Evolutionary conservation across 495 filamentous ascomycete species (phyloP).

Genomic region (Cercophora newfieldiana): DNA sequence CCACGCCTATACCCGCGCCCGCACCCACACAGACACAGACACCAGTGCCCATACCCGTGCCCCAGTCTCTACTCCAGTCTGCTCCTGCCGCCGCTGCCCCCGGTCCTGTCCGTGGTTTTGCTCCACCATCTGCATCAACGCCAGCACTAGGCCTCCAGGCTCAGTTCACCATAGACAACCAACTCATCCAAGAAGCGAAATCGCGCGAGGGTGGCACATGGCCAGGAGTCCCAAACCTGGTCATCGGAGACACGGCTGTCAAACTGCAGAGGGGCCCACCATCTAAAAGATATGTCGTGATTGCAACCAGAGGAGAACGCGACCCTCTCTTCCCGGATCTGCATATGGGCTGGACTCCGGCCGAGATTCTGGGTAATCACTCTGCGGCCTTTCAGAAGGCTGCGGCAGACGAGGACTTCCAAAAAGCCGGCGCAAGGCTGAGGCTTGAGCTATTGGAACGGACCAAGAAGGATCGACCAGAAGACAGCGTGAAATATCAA

Average conservation of each 20-base stretch:
- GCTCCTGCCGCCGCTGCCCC: neutral
- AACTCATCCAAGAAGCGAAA: conserved; percentile 17
- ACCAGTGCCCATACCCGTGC: neutral
- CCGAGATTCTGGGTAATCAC: conserved; percentile 34
- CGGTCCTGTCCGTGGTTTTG: neutral
- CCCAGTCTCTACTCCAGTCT: neutral
- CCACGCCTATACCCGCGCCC: neutral
- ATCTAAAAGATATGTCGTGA: conserved; percentile 32
- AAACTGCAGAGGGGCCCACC: conserved; percentile 31
- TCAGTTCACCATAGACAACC: conserved; percentile 19
- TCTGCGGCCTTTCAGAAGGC: conserved; percentile 27
- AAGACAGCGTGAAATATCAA: neutral
- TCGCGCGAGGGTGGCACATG: conserved; percentile 12
- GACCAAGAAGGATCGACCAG: neutral
- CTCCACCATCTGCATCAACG: neutral
- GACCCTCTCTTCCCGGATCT: conserved; percentile 29
- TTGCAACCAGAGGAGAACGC: conserved; percentile 27
- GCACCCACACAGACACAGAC: neutral
- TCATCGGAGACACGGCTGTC: conserved; percentile 24
- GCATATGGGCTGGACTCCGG: conserved; percentile 27
- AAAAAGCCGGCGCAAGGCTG: conserved; percentile 28
- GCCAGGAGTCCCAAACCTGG: conserved; percentile 30
- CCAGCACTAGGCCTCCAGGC: neutral
- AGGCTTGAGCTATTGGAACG: conserved; percentile 29
- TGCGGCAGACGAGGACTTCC: conserved; percentile 23